Evolutionary conservation across 805 yeast species (phyloP).

Genomic region (Kuraishia ogatae): DNA sequence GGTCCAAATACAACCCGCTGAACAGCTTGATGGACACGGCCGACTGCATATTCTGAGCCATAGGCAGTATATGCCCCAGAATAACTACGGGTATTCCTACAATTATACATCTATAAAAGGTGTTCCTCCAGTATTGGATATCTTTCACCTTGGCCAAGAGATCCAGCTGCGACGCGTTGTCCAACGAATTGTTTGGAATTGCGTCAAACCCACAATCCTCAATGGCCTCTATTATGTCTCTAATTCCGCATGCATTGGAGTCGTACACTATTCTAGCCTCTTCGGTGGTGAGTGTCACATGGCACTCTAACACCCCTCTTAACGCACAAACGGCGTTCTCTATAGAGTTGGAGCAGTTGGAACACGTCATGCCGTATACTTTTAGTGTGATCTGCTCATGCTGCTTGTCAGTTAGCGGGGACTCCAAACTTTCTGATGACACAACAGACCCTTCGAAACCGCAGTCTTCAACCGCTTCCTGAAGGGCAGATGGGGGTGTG

Average conservation of each 20-base stretch:
- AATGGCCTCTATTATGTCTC: conserved; percentile 50
- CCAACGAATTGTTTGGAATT: conserved; percentile 34
- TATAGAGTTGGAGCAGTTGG: conserved; percentile 42
- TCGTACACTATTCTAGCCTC: conserved; percentile 47
- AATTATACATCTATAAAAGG: conserved; percentile 39
- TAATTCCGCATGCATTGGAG: conserved; percentile 45
- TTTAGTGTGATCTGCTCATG: conserved; percentile 19
- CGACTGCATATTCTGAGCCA: conserved; percentile 15
- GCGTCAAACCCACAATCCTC: conserved; percentile 48
- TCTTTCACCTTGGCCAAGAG: conserved; percentile 64
- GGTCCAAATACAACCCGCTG: conserved; percentile 58
- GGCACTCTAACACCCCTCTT: conserved; percentile 39
- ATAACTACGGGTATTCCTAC: conserved; percentile 57
- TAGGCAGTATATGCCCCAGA: conserved; percentile 41
- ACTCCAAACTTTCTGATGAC: conserved; percentile 4
- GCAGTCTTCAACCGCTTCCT: conserved; percentile 56
- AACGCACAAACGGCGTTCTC: conserved; percentile 34
- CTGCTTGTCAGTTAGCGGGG: conserved; percentile 2
- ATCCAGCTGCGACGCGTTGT: conserved; percentile 60
- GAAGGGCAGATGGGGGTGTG: conserved; percentile 23
- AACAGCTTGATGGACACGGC: conserved; percentile 12
- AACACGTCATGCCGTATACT: conserved; percentile 55
- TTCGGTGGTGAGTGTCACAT: conserved; percentile 44
- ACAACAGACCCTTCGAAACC: conserved; percentile 44
- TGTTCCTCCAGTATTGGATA: conserved; percentile 58